Evolutionary conservation across 1,284 basidiomycete species (phyloP).

Genomic region (Inonotus obliquus): DNA sequence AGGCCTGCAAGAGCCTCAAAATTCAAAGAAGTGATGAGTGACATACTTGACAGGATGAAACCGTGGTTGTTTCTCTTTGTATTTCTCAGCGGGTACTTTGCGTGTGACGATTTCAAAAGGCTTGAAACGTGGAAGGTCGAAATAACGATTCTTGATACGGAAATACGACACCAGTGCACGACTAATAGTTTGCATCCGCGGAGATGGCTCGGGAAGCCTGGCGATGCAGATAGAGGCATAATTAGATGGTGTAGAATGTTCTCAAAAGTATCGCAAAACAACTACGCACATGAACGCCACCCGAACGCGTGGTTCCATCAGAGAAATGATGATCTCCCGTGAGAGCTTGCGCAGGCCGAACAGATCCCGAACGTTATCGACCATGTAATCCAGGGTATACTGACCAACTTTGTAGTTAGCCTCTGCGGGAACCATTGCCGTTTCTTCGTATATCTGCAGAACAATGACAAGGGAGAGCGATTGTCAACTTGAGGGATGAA

Average conservation of each 20-base stretch:
- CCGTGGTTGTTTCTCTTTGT: neutral
- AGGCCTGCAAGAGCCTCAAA: neutral
- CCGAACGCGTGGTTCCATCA: slow-evolving; percentile 37
- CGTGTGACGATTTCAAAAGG: neutral
- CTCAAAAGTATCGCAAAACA: neutral
- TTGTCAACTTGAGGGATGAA: neutral
- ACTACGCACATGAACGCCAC: slow-evolving; percentile 40
- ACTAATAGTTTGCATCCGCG: slow-evolving; percentile 24
- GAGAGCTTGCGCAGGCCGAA: slow-evolving; percentile 34
- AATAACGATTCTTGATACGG: slow-evolving; percentile 30
- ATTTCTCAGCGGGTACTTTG: neutral
- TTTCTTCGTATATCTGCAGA: slow-evolving; percentile 35
- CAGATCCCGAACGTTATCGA: slow-evolving; percentile 32
- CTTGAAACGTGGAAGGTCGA: slow-evolving; percentile 33
- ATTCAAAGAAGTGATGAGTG: neutral
- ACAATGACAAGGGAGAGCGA: neutral
- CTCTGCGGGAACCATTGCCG: slow-evolving; percentile 35
- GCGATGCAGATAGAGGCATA: neutral
- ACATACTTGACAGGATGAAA: slow-evolving; percentile 24
- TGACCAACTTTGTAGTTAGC: slow-evolving; percentile 35
- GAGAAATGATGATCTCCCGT: slow-evolving; percentile 28
- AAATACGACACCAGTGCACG: slow-evolving; percentile 23
- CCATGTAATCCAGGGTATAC: slow-evolving; percentile 35
- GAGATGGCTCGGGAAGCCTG: slow-evolving; percentile 8
- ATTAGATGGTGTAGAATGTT: neutral